A percentile compares a stretch with the other conserved stretches of the same genome.
phyloP scores from a whole-genome alignment of 805 yeast genomes.

The Isabelozyma rhagii region DNA sequence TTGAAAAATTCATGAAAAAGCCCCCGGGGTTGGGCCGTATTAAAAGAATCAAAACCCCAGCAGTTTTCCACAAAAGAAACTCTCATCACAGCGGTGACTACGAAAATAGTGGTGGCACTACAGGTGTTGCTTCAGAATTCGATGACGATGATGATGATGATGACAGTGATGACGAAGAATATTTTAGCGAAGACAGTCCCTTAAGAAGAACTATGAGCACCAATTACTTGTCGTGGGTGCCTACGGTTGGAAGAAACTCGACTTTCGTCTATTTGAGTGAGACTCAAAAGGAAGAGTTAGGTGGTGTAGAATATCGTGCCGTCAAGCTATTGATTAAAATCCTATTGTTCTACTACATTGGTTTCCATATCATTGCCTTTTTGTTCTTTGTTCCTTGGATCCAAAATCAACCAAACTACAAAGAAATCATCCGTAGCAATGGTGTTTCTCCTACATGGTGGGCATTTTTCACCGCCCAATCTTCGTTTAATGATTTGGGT shows the following conservation, averaged over 20 bases:
- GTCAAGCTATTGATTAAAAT: constrained; percentile 70
- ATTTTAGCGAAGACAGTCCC: constrained; percentile 9
- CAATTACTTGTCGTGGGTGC: constrained; percentile 82
- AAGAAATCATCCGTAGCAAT: constrained; percentile 39
- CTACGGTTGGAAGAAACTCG: constrained; percentile 91
- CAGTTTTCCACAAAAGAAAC: not conserved
- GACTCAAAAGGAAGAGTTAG: constrained; percentile 87
- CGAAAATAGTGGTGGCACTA: not conserved
- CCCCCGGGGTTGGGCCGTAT: constrained; percentile 3
- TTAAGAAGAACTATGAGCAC: constrained; percentile 41
- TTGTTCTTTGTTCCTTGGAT: constrained; percentile 64
- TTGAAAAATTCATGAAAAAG: constrained; percentile 33
- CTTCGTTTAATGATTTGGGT: constrained; percentile 85
- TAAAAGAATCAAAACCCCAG: constrained; percentile 7
- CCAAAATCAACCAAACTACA: constrained; percentile 37
- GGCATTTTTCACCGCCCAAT: constrained; percentile 81
- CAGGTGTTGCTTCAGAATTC: constrained; percentile 1
- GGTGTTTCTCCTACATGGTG: constrained; percentile 87
- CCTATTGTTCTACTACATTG: constrained; percentile 65
- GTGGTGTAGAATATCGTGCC: constrained; percentile 96
- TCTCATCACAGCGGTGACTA: not conserved
- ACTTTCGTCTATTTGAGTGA: constrained; percentile 79
- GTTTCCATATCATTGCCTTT: constrained; percentile 62
- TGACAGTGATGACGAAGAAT: constrained; percentile 15
- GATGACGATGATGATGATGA: constrained; percentile 8